These are phyloP conservation scores for Myriosclerotinia duriaeana DNA, from an alignment of 2,329 filamentous ascomycete genomes.

Conservation along the genomic window DNA sequence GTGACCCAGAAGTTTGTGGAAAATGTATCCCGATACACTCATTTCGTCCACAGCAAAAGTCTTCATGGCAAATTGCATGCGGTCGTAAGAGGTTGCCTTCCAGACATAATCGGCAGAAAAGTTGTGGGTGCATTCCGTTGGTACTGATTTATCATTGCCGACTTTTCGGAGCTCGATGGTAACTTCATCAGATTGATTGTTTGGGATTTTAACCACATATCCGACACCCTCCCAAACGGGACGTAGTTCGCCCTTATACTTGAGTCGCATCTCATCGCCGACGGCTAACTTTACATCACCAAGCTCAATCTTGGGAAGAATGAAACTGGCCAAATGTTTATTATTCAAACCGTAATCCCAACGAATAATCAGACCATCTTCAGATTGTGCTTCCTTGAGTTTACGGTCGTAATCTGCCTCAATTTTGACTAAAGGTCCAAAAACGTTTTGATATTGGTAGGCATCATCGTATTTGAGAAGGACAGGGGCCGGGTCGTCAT, in stretches of 20 bases:
- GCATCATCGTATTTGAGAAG: constrained; percentile 93
- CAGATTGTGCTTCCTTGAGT: constrained; percentile 95
- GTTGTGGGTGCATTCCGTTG: constrained; percentile 94
- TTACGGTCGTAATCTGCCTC: constrained; percentile 99
- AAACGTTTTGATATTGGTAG: constrained; percentile 98
- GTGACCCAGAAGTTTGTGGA: constrained; percentile 92
- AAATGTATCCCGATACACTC: constrained; percentile 98
- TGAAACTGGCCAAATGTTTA: constrained; percentile 93
- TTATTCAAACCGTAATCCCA: constrained; percentile 97
- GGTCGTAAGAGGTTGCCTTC: constrained; percentile 98
- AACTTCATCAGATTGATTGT: constrained; percentile 98
- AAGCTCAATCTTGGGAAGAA: constrained; percentile 93
- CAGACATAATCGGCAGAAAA: constrained; percentile 99
- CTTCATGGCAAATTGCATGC: constrained; percentile 99
- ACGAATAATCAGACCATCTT: constrained; percentile 89
- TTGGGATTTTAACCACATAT: constrained; percentile 98
- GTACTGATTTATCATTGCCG: constrained; percentile 92
- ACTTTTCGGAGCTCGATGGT: constrained; percentile 92
- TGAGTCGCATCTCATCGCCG: constrained; percentile 95
- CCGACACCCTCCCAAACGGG: constrained; percentile 95
- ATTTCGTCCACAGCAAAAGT: constrained; percentile 97
- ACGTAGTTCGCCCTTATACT: constrained; percentile 92
- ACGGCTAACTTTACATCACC: constrained; percentile 98
- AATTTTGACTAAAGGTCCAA: constrained; percentile 96
- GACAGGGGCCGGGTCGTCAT: constrained; percentile 93